Evolutionary conservation across 352 stramenopile genomes (phyloP).

Genomic region (Globisporangium ultimum): DNA sequence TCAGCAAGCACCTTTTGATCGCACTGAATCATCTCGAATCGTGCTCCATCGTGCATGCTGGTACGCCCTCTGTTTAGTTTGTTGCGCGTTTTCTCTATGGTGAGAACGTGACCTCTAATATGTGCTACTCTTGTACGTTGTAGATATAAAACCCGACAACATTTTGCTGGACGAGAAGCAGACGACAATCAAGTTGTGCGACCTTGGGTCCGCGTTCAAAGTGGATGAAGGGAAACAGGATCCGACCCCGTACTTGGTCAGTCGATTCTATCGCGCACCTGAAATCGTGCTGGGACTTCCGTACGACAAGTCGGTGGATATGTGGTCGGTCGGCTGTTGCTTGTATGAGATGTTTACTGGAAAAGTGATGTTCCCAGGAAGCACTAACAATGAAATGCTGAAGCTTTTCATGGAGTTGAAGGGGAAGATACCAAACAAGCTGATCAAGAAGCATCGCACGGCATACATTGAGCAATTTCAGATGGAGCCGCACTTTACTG

Average conservation of each 20-base stretch:
- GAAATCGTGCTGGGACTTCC: slow-evolving; percentile 90
- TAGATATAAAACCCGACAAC: slow-evolving; percentile 98
- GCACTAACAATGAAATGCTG: slow-evolving; percentile 98
- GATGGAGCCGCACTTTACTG: slow-evolving; percentile 86
- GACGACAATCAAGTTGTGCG: slow-evolving; percentile 94
- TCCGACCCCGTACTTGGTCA: slow-evolving; percentile 98
- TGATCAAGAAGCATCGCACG: slow-evolving; percentile 79
- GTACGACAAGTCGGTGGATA: slow-evolving; percentile 96
- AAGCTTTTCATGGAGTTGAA: slow-evolving; percentile 97
- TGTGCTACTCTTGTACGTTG: slow-evolving; percentile 5
- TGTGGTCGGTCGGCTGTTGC: slow-evolving; percentile 97
- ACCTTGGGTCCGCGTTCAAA: slow-evolving; percentile 98
- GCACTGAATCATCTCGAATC: slow-evolving; percentile 71
- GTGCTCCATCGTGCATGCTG: slow-evolving; percentile 91
- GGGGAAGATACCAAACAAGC: slow-evolving; percentile 82
- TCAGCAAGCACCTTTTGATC: slow-evolving; percentile 78
- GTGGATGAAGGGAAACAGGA: slow-evolving; percentile 89
- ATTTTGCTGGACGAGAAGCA: slow-evolving; percentile 96
- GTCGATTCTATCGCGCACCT: slow-evolving; percentile 97
- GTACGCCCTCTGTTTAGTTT: slow-evolving; percentile 23
- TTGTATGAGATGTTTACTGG: slow-evolving; percentile 98
- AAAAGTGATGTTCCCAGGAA: slow-evolving; percentile 95
- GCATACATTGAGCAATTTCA: slow-evolving; percentile 78
- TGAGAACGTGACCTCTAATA: slow-evolving; percentile 6
- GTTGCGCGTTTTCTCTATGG: neutral